Evolutionary conservation across 2,329 filamentous ascomycete species (phyloP).

Genomic region (Calonectria crousiana): DNA sequence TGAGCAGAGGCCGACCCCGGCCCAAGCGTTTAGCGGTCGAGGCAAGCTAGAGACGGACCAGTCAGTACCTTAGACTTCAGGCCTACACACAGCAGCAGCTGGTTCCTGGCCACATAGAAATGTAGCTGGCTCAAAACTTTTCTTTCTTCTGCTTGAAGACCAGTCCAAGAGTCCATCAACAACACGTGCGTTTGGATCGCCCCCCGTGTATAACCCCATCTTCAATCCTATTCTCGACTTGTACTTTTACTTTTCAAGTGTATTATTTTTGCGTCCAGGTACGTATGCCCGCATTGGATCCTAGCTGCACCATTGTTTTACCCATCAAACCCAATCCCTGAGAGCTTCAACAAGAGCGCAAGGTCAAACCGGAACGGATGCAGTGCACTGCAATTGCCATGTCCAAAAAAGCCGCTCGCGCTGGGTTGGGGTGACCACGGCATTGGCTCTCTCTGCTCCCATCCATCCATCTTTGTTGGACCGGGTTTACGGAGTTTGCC

Average conservation of each 20-base stretch:
- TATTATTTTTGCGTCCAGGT: slow-evolving; percentile 40
- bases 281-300: slow-evolving; percentile 34
- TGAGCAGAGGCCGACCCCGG: slow-evolving; percentile 5
- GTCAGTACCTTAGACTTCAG: slow-evolving; percentile 52
- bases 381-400: slow-evolving; percentile 32
- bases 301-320: slow-evolving; percentile 25
- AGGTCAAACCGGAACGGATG: slow-evolving; percentile 18
- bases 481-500: slow-evolving; percentile 36
- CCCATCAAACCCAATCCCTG: slow-evolving; percentile 31
- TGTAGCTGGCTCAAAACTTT: slow-evolving; percentile 46
- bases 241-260: slow-evolving; percentile 35
- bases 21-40: slow-evolving; percentile 22
- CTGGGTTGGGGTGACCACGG: slow-evolving; percentile 30
- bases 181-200: slow-evolving; percentile 32
- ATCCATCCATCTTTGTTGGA: slow-evolving; percentile 22
- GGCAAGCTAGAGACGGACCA: background rate
- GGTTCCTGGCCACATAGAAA: slow-evolving; percentile 31
- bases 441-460: slow-evolving; percentile 24
- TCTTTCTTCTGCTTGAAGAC: slow-evolving; percentile 41
- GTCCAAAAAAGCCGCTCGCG: slow-evolving; percentile 29
- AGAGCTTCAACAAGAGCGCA: slow-evolving; percentile 16
- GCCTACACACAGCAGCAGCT: slow-evolving; percentile 39
- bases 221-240: slow-evolving; percentile 28
- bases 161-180: slow-evolving; percentile 41
- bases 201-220: slow-evolving; percentile 35